These are phyloP conservation scores for Cryoendolithus antarcticus DNA, from an alignment of 2,329 filamentous ascomycete species.

Conservation along the genomic window DNA sequence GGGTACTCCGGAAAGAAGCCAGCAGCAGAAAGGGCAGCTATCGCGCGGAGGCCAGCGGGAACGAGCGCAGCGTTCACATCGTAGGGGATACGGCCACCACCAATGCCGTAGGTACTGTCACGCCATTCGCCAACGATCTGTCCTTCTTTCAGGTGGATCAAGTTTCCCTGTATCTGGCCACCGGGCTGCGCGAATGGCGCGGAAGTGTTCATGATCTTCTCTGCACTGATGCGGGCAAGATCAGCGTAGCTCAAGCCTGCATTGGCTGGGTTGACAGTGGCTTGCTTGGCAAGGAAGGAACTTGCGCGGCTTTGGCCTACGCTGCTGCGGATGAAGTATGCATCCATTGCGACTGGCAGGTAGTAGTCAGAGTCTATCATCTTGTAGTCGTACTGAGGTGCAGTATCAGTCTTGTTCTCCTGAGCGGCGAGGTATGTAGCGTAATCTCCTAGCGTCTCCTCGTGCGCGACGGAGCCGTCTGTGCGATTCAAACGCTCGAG, in stretches of 20 bases:
- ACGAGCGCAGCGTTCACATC: slow-evolving; percentile 53
- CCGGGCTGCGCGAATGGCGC: slow-evolving; percentile 37
- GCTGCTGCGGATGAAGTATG: slow-evolving; percentile 43
- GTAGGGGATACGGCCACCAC: slow-evolving; percentile 51
- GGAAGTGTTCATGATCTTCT: slow-evolving; percentile 46
- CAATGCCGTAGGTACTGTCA: slow-evolving; percentile 48
- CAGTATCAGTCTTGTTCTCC: slow-evolving; percentile 40
- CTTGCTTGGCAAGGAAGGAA: slow-evolving; percentile 30
- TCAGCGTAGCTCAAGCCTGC: slow-evolving; percentile 40
- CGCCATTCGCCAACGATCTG: slow-evolving; percentile 51
- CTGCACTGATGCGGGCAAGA: slow-evolving; percentile 40
- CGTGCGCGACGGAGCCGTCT: slow-evolving; percentile 51
- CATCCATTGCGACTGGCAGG: slow-evolving; percentile 44
- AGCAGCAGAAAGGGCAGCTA: slow-evolving; percentile 38
- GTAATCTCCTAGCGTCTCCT: slow-evolving; percentile 55
- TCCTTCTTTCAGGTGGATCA: slow-evolving; percentile 45
- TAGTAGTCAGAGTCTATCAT: slow-evolving; percentile 51
- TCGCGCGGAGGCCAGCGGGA: slow-evolving; percentile 48
- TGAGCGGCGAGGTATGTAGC: slow-evolving; percentile 47
- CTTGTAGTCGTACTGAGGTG: slow-evolving; percentile 34
- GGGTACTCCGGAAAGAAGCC: slow-evolving; percentile 40
- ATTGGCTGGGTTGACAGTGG: slow-evolving; percentile 40
- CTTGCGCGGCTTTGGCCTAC: slow-evolving; percentile 27
- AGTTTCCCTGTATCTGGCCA: slow-evolving; percentile 39
- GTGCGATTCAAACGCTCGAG: slow-evolving; percentile 48